Conservation (phyloP, 2,329 filamentous ascomycete species). For the Aplosporella prunicola region DNA sequence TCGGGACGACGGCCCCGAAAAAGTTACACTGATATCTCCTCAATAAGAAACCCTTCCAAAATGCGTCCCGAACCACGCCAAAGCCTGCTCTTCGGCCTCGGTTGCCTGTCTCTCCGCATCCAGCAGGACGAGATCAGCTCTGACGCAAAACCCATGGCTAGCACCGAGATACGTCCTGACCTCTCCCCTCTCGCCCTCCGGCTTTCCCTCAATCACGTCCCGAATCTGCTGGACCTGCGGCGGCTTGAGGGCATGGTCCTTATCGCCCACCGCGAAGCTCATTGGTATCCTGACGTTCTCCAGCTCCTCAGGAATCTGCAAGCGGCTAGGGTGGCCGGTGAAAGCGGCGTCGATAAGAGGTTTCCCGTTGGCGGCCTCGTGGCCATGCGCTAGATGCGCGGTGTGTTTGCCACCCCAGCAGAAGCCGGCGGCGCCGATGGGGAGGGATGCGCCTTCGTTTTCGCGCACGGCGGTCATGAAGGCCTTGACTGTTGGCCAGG, state of each 20-base stretch:
- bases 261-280: conserved; percentile 39
- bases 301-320: conserved; percentile 41
- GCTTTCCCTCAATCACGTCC: conserved; percentile 25
- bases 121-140: conserved; percentile 17
- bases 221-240: conserved; percentile 27
- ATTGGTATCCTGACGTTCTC: conserved; percentile 37
- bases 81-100: not conserved
- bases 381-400: conserved; percentile 38
- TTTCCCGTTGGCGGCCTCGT: conserved; percentile 6
- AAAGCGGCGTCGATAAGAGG: conserved; percentile 44
- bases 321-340: conserved; percentile 43
- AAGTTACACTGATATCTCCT: too few species aligned
- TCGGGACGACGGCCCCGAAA: too few species aligned
- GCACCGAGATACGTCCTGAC: conserved; percentile 29
- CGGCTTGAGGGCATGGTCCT: conserved; percentile 33
- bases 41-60: too few species aligned
- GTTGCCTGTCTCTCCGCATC: not conserved
- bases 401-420: conserved; percentile 55
- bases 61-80: not conserved
- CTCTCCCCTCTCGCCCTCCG: conserved; percentile 24
- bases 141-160: conserved; percentile 35
- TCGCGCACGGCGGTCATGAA: conserved; percentile 5
- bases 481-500: conserved; percentile 2
- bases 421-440: conserved; percentile 48
- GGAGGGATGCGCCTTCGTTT: conserved; percentile 15